phyloP scores from a whole-genome alignment of 1,284 basidiomycete genomes.

The Porodaedalea pini region DNA sequence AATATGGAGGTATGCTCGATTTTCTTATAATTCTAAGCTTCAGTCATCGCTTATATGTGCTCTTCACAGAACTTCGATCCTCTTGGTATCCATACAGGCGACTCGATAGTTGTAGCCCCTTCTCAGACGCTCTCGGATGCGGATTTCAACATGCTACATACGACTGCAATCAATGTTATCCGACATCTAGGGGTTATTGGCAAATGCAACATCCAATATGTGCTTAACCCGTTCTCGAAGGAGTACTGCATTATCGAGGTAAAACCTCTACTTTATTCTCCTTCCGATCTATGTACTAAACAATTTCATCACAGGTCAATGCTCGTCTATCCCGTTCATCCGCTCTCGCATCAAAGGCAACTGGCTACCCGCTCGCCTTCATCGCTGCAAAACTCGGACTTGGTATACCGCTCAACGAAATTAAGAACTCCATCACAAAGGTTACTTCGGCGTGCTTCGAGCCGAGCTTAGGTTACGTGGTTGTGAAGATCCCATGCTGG shows the following conservation, averaged over 20 bases:
- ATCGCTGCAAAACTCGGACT: slow-evolving; percentile 98
- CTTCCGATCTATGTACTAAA: slow-evolving; percentile 1
- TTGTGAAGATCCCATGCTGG: slow-evolving; percentile 99
- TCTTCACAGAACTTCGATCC: slow-evolving; percentile 89
- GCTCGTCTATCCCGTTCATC: slow-evolving; percentile 98
- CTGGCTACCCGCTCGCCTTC: slow-evolving; percentile 97
- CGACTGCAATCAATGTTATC: slow-evolving; percentile 97
- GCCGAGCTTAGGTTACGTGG: slow-evolving; percentile 94
- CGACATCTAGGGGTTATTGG: slow-evolving; percentile 96
- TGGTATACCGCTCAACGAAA: slow-evolving; percentile 95
- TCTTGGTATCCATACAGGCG: slow-evolving; percentile 96
- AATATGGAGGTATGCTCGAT: slow-evolving; percentile 99
- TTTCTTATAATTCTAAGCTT: background rate
- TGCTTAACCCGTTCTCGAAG: slow-evolving; percentile 90
- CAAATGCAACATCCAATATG: slow-evolving; percentile 99
- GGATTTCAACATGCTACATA: slow-evolving; percentile 98
- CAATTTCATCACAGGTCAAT: slow-evolving; percentile 66
- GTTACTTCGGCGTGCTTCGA: slow-evolving; percentile 98
- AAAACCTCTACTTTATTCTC: slow-evolving; percentile 18
- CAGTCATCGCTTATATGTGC: background rate
- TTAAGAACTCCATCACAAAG: slow-evolving; percentile 96
- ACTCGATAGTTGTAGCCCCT: slow-evolving; percentile 98
- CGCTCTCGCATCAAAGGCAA: slow-evolving; percentile 96
- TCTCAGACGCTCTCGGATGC: slow-evolving; percentile 97
- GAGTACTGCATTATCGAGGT: slow-evolving; percentile 99